Conservation (phyloP, 352 stramenopile genomes). For the Globisporangium canariense region DNA sequence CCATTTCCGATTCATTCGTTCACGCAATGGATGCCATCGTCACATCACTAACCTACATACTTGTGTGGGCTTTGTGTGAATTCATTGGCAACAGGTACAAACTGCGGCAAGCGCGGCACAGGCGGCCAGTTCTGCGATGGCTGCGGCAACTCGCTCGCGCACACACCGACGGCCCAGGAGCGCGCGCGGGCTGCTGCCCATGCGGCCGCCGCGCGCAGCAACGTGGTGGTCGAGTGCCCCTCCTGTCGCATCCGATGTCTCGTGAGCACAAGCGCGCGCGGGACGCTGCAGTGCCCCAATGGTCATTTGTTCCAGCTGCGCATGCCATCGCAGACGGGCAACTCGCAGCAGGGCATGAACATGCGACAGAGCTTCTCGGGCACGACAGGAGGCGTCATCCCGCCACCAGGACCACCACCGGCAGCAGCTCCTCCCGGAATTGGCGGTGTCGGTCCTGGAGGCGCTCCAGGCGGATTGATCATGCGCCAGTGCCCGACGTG, state of each 20-base stretch:
- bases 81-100: conserved; percentile 37
- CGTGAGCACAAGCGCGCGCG: conserved; percentile 64
- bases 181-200: conserved; percentile 50
- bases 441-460: not conserved
- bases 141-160: conserved; percentile 66
- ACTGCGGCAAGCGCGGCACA: conserved; percentile 68
- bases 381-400: not conserved
- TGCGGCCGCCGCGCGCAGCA: conserved; percentile 49
- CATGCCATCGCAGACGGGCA: conserved; percentile 44
- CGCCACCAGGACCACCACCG: conserved; percentile 8
- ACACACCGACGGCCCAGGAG: conserved; percentile 73
- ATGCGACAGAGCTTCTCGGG: conserved; percentile 34
- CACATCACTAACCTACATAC: not conserved
- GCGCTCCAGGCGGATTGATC: conserved; percentile 35
- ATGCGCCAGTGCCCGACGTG: conserved; percentile 87
- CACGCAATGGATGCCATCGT: not conserved
- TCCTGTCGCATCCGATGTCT: conserved; percentile 75
- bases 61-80: conserved; percentile 1
- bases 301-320: conserved; percentile 72
- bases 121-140: conserved; percentile 73
- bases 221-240: conserved; percentile 74
- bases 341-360: conserved; percentile 29
- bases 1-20: not conserved
- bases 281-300: conserved; percentile 73
- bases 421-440: conserved; percentile 9